These are phyloP conservation scores for Oleoguttula mirabilis DNA, from an alignment of 495 filamentous ascomycete genomes.

Conservation along the genomic window DNA sequence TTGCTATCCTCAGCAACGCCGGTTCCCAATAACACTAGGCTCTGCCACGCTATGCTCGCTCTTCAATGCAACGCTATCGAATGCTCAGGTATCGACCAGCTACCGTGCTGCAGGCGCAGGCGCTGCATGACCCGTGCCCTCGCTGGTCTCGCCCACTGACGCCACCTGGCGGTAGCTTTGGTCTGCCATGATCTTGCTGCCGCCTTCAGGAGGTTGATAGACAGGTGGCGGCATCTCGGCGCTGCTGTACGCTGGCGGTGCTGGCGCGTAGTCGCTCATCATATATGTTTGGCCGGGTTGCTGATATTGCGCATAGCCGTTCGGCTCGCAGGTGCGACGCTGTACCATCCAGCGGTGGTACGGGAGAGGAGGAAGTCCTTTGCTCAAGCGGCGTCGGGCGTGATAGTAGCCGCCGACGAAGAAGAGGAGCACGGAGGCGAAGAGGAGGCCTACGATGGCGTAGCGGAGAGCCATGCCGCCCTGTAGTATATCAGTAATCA, in stretches of 20 bases:
- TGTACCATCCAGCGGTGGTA: constrained; percentile 53
- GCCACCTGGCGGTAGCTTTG: constrained; percentile 4
- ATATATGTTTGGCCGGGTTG: constrained; percentile 1
- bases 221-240: constrained; percentile 14
- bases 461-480: constrained; percentile 54
- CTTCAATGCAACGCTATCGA: too few species aligned
- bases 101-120: background rate
- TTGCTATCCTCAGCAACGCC: too few species aligned
- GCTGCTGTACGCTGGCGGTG: constrained; percentile 18
- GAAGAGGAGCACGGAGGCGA: constrained; percentile 40
- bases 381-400: constrained; percentile 50
- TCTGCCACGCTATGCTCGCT: too few species aligned
- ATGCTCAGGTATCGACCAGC: too few species aligned
- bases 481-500: too few species aligned
- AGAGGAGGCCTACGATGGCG: constrained; percentile 41
- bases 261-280: constrained; percentile 15
- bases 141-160: constrained; percentile 9
- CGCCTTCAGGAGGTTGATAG: constrained; percentile 18
- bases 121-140: background rate
- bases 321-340: constrained; percentile 1
- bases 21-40: too few species aligned
- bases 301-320: background rate
- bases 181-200: constrained; percentile 16
- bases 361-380: constrained; percentile 45
- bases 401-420: constrained; percentile 48